Percentiles rank a stretch among this genome's conserved stretches.
These are phyloP conservation scores for Beauveria australis DNA, from an alignment of 2,329 filamentous ascomycete species.

Conservation along the genomic window DNA sequence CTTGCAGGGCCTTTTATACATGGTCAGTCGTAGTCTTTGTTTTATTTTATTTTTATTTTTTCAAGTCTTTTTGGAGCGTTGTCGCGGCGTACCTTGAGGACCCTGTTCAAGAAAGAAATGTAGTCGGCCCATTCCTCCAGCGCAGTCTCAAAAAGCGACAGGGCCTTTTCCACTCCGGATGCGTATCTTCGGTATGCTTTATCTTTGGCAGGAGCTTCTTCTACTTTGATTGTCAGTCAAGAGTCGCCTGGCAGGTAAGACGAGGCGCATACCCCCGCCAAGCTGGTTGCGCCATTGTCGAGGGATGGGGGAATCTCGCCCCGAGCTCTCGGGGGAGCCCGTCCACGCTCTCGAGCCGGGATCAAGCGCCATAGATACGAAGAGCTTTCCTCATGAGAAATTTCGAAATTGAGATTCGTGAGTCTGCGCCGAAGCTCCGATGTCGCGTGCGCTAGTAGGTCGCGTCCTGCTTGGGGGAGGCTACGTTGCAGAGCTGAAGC, in stretches of 20 bases:
- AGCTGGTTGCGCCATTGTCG: slow-evolving; percentile 71
- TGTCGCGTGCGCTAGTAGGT: slow-evolving; percentile 1
- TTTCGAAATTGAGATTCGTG: slow-evolving; percentile 3
- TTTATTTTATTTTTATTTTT: neutral
- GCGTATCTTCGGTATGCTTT: slow-evolving; percentile 82
- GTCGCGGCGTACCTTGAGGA: slow-evolving; percentile 63
- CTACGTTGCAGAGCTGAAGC: slow-evolving; percentile 16
- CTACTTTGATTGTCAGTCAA: slow-evolving; percentile 21
- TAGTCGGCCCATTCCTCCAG: slow-evolving; percentile 99
- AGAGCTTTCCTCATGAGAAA: slow-evolving; percentile 11
- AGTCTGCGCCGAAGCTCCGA: neutral
- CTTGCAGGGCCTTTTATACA: slow-evolving; percentile 68
- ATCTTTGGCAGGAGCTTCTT: slow-evolving; percentile 51
- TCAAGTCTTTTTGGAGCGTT: too few relatives aligned
- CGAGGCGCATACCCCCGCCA: slow-evolving; percentile 57
- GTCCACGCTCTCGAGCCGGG: slow-evolving; percentile 47
- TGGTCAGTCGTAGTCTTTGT: slow-evolving; percentile 1
- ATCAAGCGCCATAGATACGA: slow-evolving; percentile 55
- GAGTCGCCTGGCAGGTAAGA: neutral
- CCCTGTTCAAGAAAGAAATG: slow-evolving; percentile 86
- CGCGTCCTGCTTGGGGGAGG: slow-evolving; percentile 12
- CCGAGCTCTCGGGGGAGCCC: slow-evolving; percentile 74
- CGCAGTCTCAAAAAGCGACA: slow-evolving; percentile 84
- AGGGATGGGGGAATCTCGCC: slow-evolving; percentile 65
- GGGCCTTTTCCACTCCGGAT: slow-evolving; percentile 73